Percentiles rank a stretch among this genome's conserved stretches.
Conservation (phyloP, 2,329 filamentous ascomycete species). For the Botrytis pseudocinerea region DNA sequence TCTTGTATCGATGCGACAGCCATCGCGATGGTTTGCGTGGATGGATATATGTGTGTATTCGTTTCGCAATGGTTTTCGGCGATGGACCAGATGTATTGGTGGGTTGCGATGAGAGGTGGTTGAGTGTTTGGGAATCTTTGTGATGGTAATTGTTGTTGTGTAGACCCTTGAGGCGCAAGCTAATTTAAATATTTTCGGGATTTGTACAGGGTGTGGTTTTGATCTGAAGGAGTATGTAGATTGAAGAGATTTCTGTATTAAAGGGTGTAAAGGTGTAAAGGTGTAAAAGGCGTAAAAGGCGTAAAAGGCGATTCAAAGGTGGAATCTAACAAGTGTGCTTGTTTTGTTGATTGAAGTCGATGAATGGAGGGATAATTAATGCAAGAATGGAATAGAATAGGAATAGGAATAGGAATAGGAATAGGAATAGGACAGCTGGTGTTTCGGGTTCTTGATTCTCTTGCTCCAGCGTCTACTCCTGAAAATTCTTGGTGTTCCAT, state of each 20-base stretch:
- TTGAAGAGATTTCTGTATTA: not conserved
- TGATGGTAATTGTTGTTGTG: not conserved
- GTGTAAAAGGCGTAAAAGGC: not conserved
- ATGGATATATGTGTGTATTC: not conserved
- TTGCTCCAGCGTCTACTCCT: not conserved
- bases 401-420: too few relatives aligned
- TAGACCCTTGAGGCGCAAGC: not conserved
- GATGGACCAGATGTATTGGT: constrained; percentile 13
- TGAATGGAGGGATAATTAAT: not conserved
- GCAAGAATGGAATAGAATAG: too few relatives aligned
- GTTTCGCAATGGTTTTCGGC: constrained; percentile 22
- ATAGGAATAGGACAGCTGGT: constrained; percentile 12
- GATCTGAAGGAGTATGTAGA: not conserved
- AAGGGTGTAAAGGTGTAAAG: not conserved
- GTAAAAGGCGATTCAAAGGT: not conserved
- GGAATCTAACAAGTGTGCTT: not conserved
- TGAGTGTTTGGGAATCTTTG: not conserved
- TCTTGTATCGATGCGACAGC: constrained; percentile 84
- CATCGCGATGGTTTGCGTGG: constrained; percentile 46
- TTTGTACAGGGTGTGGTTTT: not conserved
- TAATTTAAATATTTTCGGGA: not conserved
- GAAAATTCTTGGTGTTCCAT: not conserved
- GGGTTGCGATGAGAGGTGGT: not conserved
- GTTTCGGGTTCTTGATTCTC: not conserved
- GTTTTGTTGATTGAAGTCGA: not conserved